Conservation (phyloP, 1,284 basidiomycete genomes). For the Sporisorium iseilematis-ciliati region DNA sequence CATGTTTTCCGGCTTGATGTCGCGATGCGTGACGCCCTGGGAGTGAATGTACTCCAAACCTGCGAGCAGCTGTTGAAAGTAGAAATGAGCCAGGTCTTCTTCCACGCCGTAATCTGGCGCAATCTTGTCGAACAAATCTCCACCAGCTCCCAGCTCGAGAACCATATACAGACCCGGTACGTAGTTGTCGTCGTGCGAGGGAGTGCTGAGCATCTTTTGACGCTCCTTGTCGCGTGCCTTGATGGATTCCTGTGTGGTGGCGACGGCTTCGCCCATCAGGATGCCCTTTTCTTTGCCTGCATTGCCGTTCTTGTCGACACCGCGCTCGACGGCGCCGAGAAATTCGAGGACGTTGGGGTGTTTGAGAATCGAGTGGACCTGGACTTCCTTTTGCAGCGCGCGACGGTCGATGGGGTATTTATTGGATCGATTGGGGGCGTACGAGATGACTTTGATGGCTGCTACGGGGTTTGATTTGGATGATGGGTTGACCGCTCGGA, state of each 20-base stretch:
- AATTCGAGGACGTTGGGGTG: slow-evolving; percentile 88
- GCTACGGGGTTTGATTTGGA: slow-evolving; percentile 57
- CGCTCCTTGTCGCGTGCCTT: slow-evolving; percentile 66
- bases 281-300: slow-evolving; percentile 47
- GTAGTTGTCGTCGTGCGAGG: slow-evolving; percentile 55
- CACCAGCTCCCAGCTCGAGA: slow-evolving; percentile 90
- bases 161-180: slow-evolving; percentile 83
- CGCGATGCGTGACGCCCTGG: slow-evolving; percentile 74
- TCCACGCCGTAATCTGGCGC: slow-evolving; percentile 85
- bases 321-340: slow-evolving; percentile 74
- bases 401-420: slow-evolving; percentile 65
- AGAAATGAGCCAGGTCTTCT: slow-evolving; percentile 89
- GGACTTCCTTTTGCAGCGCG: slow-evolving; percentile 83
- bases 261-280: slow-evolving; percentile 52
- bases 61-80: slow-evolving; percentile 87
- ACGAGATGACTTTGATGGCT: slow-evolving; percentile 68
- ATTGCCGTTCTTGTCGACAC: slow-evolving; percentile 44
- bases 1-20: slow-evolving; percentile 72
- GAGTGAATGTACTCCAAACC: slow-evolving; percentile 82
- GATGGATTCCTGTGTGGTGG: slow-evolving; percentile 74
- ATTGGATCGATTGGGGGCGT: slow-evolving; percentile 56
- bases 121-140: slow-evolving; percentile 98
- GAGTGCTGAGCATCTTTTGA: slow-evolving; percentile 41
- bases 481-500: slow-evolving; percentile 60
- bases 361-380: slow-evolving; percentile 86